phyloP scores from a whole-genome alignment of 805 yeast species.

The Suhomyces sp. region DNA sequence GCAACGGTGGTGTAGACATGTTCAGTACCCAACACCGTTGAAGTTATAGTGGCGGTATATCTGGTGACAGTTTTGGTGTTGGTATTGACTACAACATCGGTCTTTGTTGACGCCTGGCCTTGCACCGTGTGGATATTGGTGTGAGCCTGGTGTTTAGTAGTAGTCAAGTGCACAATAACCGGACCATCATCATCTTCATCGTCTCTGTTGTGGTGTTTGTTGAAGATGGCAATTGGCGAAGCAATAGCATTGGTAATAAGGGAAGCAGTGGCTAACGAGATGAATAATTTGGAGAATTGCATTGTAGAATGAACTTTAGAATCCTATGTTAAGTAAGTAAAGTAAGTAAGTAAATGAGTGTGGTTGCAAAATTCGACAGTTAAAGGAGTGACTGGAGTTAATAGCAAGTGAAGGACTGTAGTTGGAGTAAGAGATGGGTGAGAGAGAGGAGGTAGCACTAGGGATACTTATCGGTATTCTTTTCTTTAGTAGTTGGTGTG shows the following conservation, averaged over 20 bases:
- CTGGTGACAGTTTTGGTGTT: conserved; percentile 37
- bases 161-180: conserved; percentile 31
- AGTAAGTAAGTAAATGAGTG: conserved; percentile 5
- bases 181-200: conserved; percentile 22
- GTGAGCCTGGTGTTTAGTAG: conserved; percentile 33
- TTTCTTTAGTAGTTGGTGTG: background rate
- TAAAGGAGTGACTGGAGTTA: conserved; percentile 20
- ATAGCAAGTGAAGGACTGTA: conserved; percentile 15
- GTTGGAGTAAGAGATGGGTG: conserved; percentile 12
- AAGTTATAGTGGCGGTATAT: conserved; percentile 44
- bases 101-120: conserved; percentile 27
- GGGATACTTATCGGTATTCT: conserved; percentile 9
- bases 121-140: conserved; percentile 33
- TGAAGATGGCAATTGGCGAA: conserved; percentile 13
- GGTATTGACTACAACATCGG: conserved; percentile 28
- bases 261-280: conserved; percentile 18
- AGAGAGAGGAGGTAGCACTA: conserved; percentile 7
- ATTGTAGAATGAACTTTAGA: conserved; percentile 12
- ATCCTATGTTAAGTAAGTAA: conserved; percentile 5
- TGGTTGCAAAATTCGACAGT: conserved; percentile 3
- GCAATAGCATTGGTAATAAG: conserved; percentile 19
- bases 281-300: conserved; percentile 26
- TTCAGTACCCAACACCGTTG: conserved; percentile 39
- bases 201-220: conserved; percentile 8
- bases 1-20: conserved; percentile 36